Conservation (phyloP, 1,139 yeast genomes). For the Williopsis jadinii region DNA sequence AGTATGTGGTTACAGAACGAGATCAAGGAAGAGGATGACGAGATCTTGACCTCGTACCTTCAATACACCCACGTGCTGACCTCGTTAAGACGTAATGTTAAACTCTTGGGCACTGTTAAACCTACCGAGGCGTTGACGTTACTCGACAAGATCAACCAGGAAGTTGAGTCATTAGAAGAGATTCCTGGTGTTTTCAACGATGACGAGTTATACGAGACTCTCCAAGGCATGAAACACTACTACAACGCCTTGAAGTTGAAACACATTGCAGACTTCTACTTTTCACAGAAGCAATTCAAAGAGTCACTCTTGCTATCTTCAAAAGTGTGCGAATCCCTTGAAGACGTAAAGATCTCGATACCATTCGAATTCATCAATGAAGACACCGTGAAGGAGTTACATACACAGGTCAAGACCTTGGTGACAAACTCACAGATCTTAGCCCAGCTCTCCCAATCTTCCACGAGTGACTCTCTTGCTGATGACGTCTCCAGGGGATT, state of each 20-base stretch:
- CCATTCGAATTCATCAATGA: conserved; percentile 3
- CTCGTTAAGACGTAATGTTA: conserved; percentile 64
- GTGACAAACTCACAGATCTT: conserved; percentile 2
- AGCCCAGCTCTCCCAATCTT: neutral
- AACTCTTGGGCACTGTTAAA: conserved; percentile 13
- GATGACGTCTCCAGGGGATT: conserved; percentile 5
- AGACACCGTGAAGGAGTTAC: neutral
- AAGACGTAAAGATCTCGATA: conserved; percentile 2
- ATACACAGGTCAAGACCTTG: neutral
- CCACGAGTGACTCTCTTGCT: neutral
- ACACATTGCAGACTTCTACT: conserved; percentile 44
- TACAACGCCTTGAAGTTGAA: conserved; percentile 38
- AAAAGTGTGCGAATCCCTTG: conserved; percentile 25
- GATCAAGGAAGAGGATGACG: conserved; percentile 43
- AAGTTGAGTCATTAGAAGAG: conserved; percentile 52
- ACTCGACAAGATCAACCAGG: conserved; percentile 26
- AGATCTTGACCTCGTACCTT: conserved; percentile 68
- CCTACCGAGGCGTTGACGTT: conserved; percentile 18
- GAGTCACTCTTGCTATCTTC: conserved; percentile 42
- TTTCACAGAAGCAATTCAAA: conserved; percentile 36
- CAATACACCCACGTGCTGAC: conserved; percentile 61
- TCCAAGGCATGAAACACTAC: conserved; percentile 43
- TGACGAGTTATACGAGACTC: conserved; percentile 52
- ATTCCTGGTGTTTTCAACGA: conserved; percentile 91
- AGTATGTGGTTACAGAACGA: conserved; percentile 38